Percentiles rank a stretch among this genome's conserved stretches.
Evolutionary conservation across 108 stramenopile species (phyloP).

Genomic region (Tribonema minus): DNA sequence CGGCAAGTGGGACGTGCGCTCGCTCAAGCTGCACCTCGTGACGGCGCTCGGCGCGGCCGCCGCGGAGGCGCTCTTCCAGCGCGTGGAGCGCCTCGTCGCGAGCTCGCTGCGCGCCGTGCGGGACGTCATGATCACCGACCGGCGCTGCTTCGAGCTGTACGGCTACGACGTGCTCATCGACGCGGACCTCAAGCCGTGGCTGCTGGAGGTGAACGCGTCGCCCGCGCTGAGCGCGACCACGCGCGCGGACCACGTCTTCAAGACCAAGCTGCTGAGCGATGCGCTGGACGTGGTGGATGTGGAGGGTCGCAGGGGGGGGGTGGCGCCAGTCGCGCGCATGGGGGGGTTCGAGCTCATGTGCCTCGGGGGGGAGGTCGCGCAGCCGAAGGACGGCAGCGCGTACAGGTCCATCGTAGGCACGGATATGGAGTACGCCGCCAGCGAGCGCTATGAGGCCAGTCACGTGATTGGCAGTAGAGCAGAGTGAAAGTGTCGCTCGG

Average conservation of each 20-base stretch:
- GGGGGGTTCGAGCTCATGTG: too few relatives aligned
- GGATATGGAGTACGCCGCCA: too few relatives aligned
- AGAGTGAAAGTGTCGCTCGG: too few relatives aligned
- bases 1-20: conserved; percentile 62
- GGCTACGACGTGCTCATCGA: conserved; percentile 79
- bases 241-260: conserved; percentile 56
- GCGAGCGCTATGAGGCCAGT: too few relatives aligned
- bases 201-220: conserved; percentile 75
- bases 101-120: conserved; percentile 56
- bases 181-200: conserved; percentile 65
- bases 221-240: conserved; percentile 64
- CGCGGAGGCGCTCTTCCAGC: conserved; percentile 44
- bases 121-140: conserved; percentile 64
- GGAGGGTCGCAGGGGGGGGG: too few relatives aligned
- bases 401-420: too few relatives aligned
- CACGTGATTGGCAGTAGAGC: too few relatives aligned
- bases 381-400: too few relatives aligned
- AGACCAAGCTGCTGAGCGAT: conserved; percentile 59
- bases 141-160: conserved; percentile 70
- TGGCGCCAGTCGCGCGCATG: too few relatives aligned
- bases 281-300: conserved; percentile 61
- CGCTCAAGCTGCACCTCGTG: conserved; percentile 57
- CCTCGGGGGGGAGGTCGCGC: too few relatives aligned
- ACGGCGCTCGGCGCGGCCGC: conserved; percentile 35
- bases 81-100: conserved; percentile 51